A percentile compares a stretch with the other conserved stretches of the same genome.
Conservation (phyloP, 2,329 filamentous ascomycete species). For the Monilinia vaccinii-corymbosi region DNA sequence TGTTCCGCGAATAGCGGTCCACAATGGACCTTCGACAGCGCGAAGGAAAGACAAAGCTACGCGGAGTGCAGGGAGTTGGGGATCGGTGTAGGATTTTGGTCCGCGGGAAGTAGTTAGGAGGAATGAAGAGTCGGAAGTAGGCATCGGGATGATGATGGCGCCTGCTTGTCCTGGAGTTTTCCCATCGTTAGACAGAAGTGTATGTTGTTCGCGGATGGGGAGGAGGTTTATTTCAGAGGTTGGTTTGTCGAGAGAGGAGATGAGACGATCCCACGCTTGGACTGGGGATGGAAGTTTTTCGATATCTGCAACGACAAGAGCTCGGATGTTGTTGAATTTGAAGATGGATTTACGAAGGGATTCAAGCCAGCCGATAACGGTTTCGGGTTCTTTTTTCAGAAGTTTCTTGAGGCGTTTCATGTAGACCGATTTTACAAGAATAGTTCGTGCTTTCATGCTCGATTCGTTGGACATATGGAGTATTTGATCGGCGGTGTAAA, state of each 20-base stretch:
- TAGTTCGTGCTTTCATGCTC: conserved; percentile 66
- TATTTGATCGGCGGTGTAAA: conserved; percentile 60
- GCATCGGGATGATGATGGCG: conserved; percentile 78
- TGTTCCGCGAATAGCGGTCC: conserved; percentile 85
- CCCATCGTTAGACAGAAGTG: conserved; percentile 68
- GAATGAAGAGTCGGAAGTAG: conserved; percentile 87
- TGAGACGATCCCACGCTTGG: conserved; percentile 64
- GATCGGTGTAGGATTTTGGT: conserved; percentile 65
- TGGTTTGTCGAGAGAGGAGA: conserved; percentile 30
- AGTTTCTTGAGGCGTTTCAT: conserved; percentile 77
- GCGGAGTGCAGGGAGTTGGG: conserved; percentile 71
- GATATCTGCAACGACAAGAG: conserved; percentile 76
- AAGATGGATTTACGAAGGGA: conserved; percentile 68
- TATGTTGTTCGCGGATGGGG: conserved; percentile 60
- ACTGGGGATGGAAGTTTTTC: conserved; percentile 66
- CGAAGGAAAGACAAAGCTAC: conserved; percentile 89
- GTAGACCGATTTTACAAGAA: conserved; percentile 79
- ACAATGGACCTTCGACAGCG: conserved; percentile 86
- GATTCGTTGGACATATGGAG: conserved; percentile 73
- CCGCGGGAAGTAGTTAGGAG: conserved; percentile 68
- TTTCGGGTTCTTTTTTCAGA: conserved; percentile 64
- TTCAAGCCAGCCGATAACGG: conserved; percentile 70
- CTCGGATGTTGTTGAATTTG: conserved; percentile 74
- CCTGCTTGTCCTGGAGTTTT: conserved; percentile 63
- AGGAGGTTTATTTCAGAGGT: conserved; percentile 44